Conservation (phyloP, 2,329 filamentous ascomycete species). For the Aspergillus fumigatus region DNA sequence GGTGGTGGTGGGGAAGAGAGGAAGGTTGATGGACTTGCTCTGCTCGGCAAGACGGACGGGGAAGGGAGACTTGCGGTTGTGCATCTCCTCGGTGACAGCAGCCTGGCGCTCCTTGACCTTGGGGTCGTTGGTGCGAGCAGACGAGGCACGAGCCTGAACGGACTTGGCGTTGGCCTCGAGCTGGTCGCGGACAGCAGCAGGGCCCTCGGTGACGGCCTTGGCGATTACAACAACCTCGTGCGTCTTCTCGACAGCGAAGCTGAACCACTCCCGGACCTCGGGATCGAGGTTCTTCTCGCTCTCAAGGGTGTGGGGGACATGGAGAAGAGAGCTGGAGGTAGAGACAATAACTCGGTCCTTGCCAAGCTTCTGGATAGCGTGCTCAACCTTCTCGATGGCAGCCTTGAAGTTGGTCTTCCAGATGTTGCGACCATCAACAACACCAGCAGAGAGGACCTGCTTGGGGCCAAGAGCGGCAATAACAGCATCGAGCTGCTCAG, state of each 20-base stretch:
- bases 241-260: slow-evolving; percentile 93
- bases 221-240: slow-evolving; percentile 86
- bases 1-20: slow-evolving; percentile 97
- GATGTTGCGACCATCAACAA: slow-evolving; percentile 98
- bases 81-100: slow-evolving; percentile 75
- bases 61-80: slow-evolving; percentile 92
- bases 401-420: slow-evolving; percentile 99
- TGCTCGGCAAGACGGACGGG: slow-evolving; percentile 78
- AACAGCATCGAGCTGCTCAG: slow-evolving; percentile 90
- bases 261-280: slow-evolving; percentile 97
- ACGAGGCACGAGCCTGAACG: slow-evolving; percentile 82
- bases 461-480: slow-evolving; percentile 76
- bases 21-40: slow-evolving; percentile 87
- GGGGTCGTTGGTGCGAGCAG: slow-evolving; percentile 93
- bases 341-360: slow-evolving; percentile 96
- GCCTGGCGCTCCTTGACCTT: slow-evolving; percentile 95
- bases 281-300: slow-evolving; percentile 97
- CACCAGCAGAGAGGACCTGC: slow-evolving; percentile 88
- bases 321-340: slow-evolving; percentile 94
- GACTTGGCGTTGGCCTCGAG: slow-evolving; percentile 98
- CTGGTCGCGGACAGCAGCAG: slow-evolving; percentile 76
- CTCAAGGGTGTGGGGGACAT: slow-evolving; percentile 95
- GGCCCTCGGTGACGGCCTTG: slow-evolving; percentile 93
- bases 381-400: slow-evolving; percentile 86
- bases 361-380: slow-evolving; percentile 89